Conservation (phyloP, 2,329 filamentous ascomycete genomes). For the Davidsoniella eucalypti region DNA sequence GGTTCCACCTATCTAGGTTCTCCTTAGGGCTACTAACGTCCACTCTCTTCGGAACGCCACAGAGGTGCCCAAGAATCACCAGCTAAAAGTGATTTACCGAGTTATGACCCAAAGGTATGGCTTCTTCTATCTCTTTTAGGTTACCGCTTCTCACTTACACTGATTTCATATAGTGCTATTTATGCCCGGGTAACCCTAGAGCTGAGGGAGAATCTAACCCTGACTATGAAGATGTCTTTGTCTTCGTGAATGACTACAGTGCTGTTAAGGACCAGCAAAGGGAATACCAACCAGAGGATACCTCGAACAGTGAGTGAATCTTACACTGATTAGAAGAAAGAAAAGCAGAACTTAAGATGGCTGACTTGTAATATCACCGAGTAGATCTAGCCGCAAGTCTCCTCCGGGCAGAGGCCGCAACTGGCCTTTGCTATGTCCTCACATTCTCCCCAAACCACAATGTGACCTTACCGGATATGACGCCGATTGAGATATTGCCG, state of each 20-base stretch:
- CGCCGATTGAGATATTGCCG: slow-evolving; percentile 57
- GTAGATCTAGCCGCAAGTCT: slow-evolving; percentile 58
- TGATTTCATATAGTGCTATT: slow-evolving; percentile 53
- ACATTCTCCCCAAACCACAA: slow-evolving; percentile 88
- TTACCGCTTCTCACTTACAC: background rate
- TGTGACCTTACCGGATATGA: slow-evolving; percentile 81
- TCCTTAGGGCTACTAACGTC: background rate
- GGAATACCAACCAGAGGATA: slow-evolving; percentile 42
- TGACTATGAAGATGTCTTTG: slow-evolving; percentile 70
- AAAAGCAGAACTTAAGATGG: too few species aligned
- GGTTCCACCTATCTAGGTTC: background rate
- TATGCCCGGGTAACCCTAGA: slow-evolving; percentile 81
- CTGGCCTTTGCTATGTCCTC: slow-evolving; percentile 90
- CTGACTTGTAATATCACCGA: too few species aligned
- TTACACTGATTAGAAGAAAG: background rate
- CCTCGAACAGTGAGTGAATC: slow-evolving; percentile 21
- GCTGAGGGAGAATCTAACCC: slow-evolving; percentile 80
- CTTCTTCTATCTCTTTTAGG: background rate
- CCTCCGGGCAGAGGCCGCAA: slow-evolving; percentile 70
- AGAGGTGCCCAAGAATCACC: slow-evolving; percentile 66
- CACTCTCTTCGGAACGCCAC: background rate
- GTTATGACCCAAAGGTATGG: slow-evolving; percentile 58
- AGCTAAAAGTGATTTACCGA: slow-evolving; percentile 51
- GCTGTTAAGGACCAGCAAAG: slow-evolving; percentile 89
- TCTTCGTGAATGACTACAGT: slow-evolving; percentile 95